Percentiles rank a stretch among this genome's conserved stretches.
These are phyloP conservation scores for Candida morakotiae DNA, from an alignment of 805 yeast species.

Conservation along the genomic window DNA sequence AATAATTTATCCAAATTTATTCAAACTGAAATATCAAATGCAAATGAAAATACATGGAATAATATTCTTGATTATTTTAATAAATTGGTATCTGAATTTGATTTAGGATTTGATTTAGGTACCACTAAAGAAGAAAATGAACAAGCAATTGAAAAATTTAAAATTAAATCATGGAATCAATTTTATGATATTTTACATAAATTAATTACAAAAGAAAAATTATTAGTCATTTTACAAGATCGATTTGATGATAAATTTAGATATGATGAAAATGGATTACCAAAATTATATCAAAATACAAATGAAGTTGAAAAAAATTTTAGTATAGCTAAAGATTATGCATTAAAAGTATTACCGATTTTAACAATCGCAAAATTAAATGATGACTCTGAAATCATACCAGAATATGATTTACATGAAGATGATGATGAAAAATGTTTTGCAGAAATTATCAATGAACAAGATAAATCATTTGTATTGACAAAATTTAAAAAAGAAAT, in stretches of 20 bases:
- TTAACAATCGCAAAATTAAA: slow-evolving; percentile 51
- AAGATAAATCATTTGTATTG: slow-evolving; percentile 54
- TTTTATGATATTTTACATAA: slow-evolving; percentile 59
- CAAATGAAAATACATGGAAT: slow-evolving; percentile 61
- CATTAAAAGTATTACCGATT: slow-evolving; percentile 57
- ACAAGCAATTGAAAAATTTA: slow-evolving; percentile 39
- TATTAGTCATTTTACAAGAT: slow-evolving; percentile 65
- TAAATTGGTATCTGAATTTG: slow-evolving; percentile 7
- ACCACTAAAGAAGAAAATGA: slow-evolving; percentile 40
- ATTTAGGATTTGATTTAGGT: slow-evolving; percentile 57
- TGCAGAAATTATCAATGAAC: slow-evolving; percentile 52
- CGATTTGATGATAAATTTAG: slow-evolving; percentile 79
- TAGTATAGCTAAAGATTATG: slow-evolving; percentile 52
- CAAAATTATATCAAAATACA: slow-evolving; percentile 73
- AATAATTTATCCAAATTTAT: slow-evolving; percentile 49
- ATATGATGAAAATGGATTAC: slow-evolving; percentile 78
- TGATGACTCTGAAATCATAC: slow-evolving; percentile 54
- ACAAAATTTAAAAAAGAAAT: slow-evolving; percentile 67
- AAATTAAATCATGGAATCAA: slow-evolving; percentile 59
- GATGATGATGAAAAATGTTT: slow-evolving; percentile 37
- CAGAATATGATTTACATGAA: slow-evolving; percentile 46
- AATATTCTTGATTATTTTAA: slow-evolving; percentile 44
- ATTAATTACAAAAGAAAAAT: slow-evolving; percentile 60
- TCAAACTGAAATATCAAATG: slow-evolving; percentile 44
- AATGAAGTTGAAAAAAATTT: slow-evolving; percentile 69